Conservation (phyloP, 2,329 filamentous ascomycete species). For the Sporothrix schenckii region DNA sequence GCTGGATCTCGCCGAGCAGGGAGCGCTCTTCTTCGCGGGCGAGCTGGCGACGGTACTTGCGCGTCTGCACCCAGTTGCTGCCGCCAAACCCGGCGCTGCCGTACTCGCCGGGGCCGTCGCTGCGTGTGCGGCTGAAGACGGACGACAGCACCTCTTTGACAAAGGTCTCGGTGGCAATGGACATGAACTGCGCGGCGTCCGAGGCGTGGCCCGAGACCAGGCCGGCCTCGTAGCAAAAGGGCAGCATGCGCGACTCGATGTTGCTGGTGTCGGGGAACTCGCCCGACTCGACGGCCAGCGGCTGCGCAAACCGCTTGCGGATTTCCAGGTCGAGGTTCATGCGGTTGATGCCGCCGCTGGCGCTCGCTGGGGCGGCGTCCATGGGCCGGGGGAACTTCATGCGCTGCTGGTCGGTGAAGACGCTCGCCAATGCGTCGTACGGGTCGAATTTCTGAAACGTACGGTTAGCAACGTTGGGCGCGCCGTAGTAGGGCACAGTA, state of each 20-base stretch:
- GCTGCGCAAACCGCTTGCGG: slow-evolving; percentile 65
- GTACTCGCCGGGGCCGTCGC: slow-evolving; percentile 65
- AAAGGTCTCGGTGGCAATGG: slow-evolving; percentile 66
- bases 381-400: slow-evolving; percentile 52
- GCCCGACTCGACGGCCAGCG: slow-evolving; percentile 67
- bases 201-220: slow-evolving; percentile 60
- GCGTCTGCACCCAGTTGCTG: slow-evolving; percentile 74
- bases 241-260: slow-evolving; percentile 67
- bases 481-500: too few relatives aligned
- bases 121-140: slow-evolving; percentile 65
- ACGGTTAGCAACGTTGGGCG: background rate
- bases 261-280: slow-evolving; percentile 68
- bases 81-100: slow-evolving; percentile 66
- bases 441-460: slow-evolving; percentile 53
- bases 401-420: slow-evolving; percentile 57
- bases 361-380: slow-evolving; percentile 64
- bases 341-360: slow-evolving; percentile 70
- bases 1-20: slow-evolving; percentile 70
- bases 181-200: slow-evolving; percentile 66
- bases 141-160: slow-evolving; percentile 67
- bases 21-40: slow-evolving; percentile 74
- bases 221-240: slow-evolving; percentile 68
- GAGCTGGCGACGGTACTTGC: slow-evolving; percentile 74
- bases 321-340: slow-evolving; percentile 75
- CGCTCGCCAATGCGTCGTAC: slow-evolving; percentile 55